Base-by-base conservation (phyloP, 306 rosid genomes). In the Begonia masoniana region DNA sequence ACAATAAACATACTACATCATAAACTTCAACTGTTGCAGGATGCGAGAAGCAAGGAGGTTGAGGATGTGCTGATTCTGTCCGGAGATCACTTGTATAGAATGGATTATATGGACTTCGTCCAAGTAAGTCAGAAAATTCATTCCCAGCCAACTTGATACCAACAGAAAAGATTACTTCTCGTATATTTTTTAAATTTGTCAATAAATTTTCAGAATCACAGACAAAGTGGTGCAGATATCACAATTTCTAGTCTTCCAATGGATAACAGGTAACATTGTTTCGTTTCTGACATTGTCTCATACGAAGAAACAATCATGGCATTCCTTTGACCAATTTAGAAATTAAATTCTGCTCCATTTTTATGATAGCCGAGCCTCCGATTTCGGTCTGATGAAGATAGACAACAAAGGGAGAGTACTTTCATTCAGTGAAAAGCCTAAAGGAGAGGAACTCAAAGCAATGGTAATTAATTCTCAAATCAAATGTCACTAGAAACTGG, bases 371-470 rank as follows among this genome's bases (percentile, higher is more conserved):
- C 97, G 97, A 50, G 97, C 97, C 82, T 83, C 97, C 55, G 96
- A 91, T 71, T 91, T 91, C 59, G 96, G 97, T 57, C 79, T 91
- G n/a, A 85, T 85, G 97, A 91, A 85, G 84, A 91, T 85, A 74
- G 96, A 91, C 67, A 73, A 85, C 51, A 81, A 75, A 70, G 78
- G 75, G 78, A 69, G 71, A 63, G 62, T 73, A 69, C 52, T 78
- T 53, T 76, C 71, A 52, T 82, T 85, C 77, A 83, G 88, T 52
- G 96, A 85, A 70, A 85, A 91, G 73, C 97, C 96, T 42, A 91
- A 78, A 67, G 94, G 96, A 66, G 43, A 12, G 10, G 84, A 78
- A 48, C 75, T 85, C 59, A 85, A 81, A 77, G 74, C 80, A 69
- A 91, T 91, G 97, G 92, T 91, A 78, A 76, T 72, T 19, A 52